phyloP scores from a whole-genome alignment of 768 basidiomycete genomes.

The Podaxis carcinomalis region DNA sequence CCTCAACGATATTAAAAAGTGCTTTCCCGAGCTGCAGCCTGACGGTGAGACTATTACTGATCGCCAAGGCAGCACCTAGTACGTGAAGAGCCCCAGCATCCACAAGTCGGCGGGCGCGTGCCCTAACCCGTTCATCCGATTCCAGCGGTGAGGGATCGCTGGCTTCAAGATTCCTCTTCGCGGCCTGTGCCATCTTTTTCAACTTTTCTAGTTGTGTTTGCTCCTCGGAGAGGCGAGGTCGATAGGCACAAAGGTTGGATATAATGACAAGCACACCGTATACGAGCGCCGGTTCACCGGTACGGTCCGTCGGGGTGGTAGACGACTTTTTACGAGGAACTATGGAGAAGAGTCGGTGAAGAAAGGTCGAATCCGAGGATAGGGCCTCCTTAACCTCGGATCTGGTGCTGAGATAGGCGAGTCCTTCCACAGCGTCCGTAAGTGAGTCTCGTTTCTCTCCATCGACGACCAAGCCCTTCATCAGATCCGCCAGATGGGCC shows the following conservation, averaged over 20 bases:
- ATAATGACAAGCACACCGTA: conserved; percentile 80
- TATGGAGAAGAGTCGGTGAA: conserved; percentile 53
- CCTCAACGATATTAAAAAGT: conserved; percentile 70
- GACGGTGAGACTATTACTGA: conserved; percentile 61
- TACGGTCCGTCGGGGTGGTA: conserved; percentile 15
- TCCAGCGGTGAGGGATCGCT: conserved; percentile 44
- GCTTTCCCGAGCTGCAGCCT: conserved; percentile 55
- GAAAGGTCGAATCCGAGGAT: conserved; percentile 48
- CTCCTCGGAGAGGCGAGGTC: conserved; percentile 71
- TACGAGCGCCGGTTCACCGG: conserved; percentile 47
- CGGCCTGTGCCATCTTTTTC: conserved; percentile 62
- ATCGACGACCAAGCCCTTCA: conserved; percentile 53
- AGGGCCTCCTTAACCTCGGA: conserved; percentile 60
- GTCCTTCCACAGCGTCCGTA: conserved; percentile 72
- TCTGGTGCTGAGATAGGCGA: conserved; percentile 76
- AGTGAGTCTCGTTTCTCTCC: conserved; percentile 36
- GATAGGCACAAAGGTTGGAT: conserved; percentile 68
- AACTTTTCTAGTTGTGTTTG: conserved; percentile 80
- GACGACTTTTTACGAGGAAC: conserved; percentile 45
- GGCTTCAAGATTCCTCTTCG: conserved; percentile 24
- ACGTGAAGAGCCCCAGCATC: conserved; percentile 61
- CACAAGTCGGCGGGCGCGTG: conserved; percentile 54
- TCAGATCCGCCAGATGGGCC: conserved; percentile 39
- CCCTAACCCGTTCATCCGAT: conserved; percentile 60
- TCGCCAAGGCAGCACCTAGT: conserved; percentile 50